phyloP scores from a whole-genome alignment of 768 basidiomycete genomes.

The Daedaleopsis nitida region DNA sequence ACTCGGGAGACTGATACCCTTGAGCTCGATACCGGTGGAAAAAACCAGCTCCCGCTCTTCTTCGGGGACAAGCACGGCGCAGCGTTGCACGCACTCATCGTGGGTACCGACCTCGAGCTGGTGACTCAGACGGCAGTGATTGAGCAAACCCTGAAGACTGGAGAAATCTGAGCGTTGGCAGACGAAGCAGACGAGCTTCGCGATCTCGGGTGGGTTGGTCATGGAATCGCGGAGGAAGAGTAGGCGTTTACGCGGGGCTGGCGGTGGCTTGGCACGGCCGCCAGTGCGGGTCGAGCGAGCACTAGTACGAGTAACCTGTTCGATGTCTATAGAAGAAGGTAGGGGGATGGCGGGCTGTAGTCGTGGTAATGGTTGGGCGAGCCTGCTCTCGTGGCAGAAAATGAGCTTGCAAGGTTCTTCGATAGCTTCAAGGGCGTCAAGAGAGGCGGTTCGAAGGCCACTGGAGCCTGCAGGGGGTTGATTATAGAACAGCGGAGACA shows the following conservation, averaged over 20 bases:
- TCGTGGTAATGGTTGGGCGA: constrained; percentile 25
- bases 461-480: constrained; percentile 2
- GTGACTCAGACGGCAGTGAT: constrained; percentile 54
- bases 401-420: constrained; percentile 42
- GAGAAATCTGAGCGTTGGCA: constrained; percentile 51
- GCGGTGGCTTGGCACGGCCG: constrained; percentile 16
- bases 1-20: constrained; percentile 46
- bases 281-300: constrained; percentile 22
- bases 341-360: constrained; percentile 9
- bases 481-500: not conserved
- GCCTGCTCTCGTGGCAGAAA: constrained; percentile 33
- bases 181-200: constrained; percentile 44
- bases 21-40: constrained; percentile 41
- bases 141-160: constrained; percentile 52
- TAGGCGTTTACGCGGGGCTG: constrained; percentile 34
- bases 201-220: constrained; percentile 34
- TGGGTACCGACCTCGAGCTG: constrained; percentile 50
- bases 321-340: not conserved
- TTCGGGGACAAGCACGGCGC: constrained; percentile 40
- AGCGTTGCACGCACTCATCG: constrained; percentile 51
- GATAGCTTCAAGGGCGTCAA: constrained; percentile 44
- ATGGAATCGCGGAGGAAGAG: constrained; percentile 42
- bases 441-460: constrained; percentile 42
- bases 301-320: constrained; percentile 2
- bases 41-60: constrained; percentile 37